Base-by-base conservation (phyloP, 805 yeast genomes). In the Yarrowia porcina region DNA sequence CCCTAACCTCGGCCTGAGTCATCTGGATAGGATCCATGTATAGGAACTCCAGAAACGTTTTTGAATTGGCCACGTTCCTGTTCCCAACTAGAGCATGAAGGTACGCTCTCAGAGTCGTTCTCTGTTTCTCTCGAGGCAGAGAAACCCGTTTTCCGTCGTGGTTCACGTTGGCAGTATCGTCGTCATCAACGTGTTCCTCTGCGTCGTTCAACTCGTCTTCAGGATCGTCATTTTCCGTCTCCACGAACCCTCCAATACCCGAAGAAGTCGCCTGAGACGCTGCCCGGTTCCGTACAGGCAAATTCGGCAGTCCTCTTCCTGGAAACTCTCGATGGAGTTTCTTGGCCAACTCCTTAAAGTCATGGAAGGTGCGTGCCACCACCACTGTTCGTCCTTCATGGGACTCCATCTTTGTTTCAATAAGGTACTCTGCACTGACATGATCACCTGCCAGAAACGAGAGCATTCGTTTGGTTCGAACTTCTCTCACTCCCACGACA, bases 51-150 rank as follows among this genome's bases (percentile, higher is more conserved):
- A 76, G 71, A 47, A 91, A 77, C 4, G 78, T 74, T 0, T 77
- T 74, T 39, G 85, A 81, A 56, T 80, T 79, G 0, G 84, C 76
- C 0, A 90, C 79, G 49, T 83, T 86, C 6, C 83, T 79, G 45
- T 83, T 81, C 33, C 80, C 75, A 10, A 82, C 69, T 17, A 92
- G 73, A 1, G 79, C 72, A 28, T 80, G 76, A 52, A 93, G 69
- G 69, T 89, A 93, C 0, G 90, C 89, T 50, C 97, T 78, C 47
- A 93, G 77, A 0, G 96, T 83, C 10, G 90, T 79, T 44, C 98
- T 77, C 67, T 90, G 81, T 66, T 84, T 86, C 72, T 93, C 98
- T 28, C 96, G 80, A 2, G 85, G 82, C 30, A 89, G 76, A 36
- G 70, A 72, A 8, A 65, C 64, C 2, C 21, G 11, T 8, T 39